These are phyloP conservation scores for Yamadazyma atmosphaerica DNA, from an alignment of 1,139 yeast species.

Conservation along the genomic window DNA sequence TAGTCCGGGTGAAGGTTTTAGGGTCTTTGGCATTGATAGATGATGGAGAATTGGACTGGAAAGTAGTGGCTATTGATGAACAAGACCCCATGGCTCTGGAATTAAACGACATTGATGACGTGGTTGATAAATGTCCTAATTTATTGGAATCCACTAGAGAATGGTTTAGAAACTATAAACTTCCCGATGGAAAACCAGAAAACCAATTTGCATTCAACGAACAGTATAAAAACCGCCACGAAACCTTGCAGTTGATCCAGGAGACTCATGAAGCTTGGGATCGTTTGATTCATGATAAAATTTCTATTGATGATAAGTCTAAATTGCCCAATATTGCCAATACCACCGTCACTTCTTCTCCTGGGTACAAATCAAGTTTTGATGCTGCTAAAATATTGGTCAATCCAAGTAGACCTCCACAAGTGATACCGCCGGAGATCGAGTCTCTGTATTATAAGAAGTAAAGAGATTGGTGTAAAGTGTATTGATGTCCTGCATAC, in stretches of 20 bases:
- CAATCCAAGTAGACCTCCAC: not conserved
- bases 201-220: slow-evolving; percentile 87
- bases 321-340: slow-evolving; percentile 50
- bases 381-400: slow-evolving; percentile 5
- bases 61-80: slow-evolving; percentile 80
- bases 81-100: slow-evolving; percentile 77
- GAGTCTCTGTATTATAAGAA: not conserved
- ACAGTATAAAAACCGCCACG: slow-evolving; percentile 69
- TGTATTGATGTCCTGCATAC: too few species aligned
- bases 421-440: not conserved
- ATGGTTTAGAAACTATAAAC: slow-evolving; percentile 95
- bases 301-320: slow-evolving; percentile 34
- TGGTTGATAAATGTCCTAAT: slow-evolving; percentile 80
- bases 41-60: slow-evolving; percentile 99
- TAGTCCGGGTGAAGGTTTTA: slow-evolving; percentile 82
- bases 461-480: too few species aligned
- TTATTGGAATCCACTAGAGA: slow-evolving; percentile 78
- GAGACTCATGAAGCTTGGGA: slow-evolving; percentile 79
- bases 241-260: slow-evolving; percentile 68
- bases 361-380: slow-evolving; percentile 26
- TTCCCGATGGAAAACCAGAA: slow-evolving; percentile 90
- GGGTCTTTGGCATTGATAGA: slow-evolving; percentile 94
- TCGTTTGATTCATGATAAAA: slow-evolving; percentile 54
- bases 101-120: slow-evolving; percentile 80
- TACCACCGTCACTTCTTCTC: slow-evolving; percentile 61